Conservation (phyloP, 2,329 filamentous ascomycete genomes). For the Aureobasidium leucospermi region DNA sequence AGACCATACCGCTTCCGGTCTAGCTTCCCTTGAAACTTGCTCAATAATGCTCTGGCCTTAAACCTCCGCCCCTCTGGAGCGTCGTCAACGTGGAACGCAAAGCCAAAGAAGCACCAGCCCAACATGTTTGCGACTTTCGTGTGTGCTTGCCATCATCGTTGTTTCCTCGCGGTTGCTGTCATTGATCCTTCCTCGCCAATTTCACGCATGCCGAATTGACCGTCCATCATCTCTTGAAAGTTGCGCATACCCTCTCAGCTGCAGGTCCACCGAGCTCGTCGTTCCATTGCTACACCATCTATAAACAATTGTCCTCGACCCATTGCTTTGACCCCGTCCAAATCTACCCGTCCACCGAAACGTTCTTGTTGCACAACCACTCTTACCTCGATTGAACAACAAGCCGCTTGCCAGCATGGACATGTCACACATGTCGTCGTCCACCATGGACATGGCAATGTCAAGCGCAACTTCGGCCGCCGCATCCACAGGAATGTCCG, state of each 20-base stretch:
- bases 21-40: background rate
- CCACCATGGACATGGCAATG: constrained; percentile 12
- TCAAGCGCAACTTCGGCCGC: constrained; percentile 8
- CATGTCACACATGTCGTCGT: constrained; percentile 10
- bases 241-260: background rate
- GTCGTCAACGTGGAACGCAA: background rate
- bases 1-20: background rate
- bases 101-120: background rate
- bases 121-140: background rate
- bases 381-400: background rate
- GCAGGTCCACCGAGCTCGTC: background rate
- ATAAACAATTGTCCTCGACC: background rate
- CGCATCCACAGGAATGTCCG: constrained; percentile 7
- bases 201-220: background rate
- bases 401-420: constrained; percentile 4
- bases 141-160: background rate
- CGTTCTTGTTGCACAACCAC: background rate
- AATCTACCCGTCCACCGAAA: background rate
- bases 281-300: background rate
- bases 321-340: no score
- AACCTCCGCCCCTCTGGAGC: background rate
- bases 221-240: background rate
- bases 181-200: background rate
- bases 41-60: background rate
- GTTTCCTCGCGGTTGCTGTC: background rate